Evolutionary conservation across 1,139 yeast species (phyloP).

Genomic region (Geotrichum candidum): DNA sequence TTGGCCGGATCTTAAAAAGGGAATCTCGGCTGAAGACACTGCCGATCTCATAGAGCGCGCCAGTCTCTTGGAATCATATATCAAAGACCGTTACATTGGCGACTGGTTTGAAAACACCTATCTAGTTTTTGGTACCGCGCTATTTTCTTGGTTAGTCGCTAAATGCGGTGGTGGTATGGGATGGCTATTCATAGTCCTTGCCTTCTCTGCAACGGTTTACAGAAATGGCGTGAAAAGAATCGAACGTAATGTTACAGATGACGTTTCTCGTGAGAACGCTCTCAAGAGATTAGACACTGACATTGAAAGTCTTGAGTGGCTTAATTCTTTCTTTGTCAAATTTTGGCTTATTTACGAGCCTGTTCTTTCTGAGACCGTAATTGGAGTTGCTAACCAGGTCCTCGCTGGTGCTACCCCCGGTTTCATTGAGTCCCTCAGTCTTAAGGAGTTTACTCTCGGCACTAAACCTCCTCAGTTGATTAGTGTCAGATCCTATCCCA

Average conservation of each 20-base stretch:
- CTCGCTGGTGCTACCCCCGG: constrained; percentile 72
- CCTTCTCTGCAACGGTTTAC: constrained; percentile 59
- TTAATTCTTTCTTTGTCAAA: constrained; percentile 77
- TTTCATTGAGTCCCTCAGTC: constrained; percentile 73
- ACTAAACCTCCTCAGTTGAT: constrained; percentile 93
- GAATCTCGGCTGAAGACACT: constrained; percentile 51
- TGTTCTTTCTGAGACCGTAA: constrained; percentile 75
- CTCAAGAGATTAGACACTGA: constrained; percentile 76
- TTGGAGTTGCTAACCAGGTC: constrained; percentile 78
- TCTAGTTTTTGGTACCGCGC: constrained; percentile 55
- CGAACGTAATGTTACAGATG: constrained; percentile 66
- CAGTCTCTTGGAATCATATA: constrained; percentile 62
- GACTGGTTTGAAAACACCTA: constrained; percentile 96
- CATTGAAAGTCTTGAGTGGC: constrained; percentile 92
- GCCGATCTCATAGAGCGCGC: constrained; percentile 60
- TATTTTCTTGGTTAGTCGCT: constrained; percentile 74
- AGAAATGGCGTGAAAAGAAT: constrained; percentile 78
- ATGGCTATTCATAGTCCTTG: constrained; percentile 66
- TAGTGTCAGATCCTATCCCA: constrained; percentile 76
- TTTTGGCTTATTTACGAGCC: constrained; percentile 93
- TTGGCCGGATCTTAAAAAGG: constrained; percentile 60
- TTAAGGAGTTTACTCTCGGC: constrained; percentile 85
- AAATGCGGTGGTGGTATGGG: constrained; percentile 70
- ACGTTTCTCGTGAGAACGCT: constrained; percentile 78
- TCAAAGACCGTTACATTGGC: constrained; percentile 72